These are phyloP conservation scores for Arthroderma sp. DNA, from an alignment of 2,329 filamentous ascomycete genomes.

Conservation along the genomic window DNA sequence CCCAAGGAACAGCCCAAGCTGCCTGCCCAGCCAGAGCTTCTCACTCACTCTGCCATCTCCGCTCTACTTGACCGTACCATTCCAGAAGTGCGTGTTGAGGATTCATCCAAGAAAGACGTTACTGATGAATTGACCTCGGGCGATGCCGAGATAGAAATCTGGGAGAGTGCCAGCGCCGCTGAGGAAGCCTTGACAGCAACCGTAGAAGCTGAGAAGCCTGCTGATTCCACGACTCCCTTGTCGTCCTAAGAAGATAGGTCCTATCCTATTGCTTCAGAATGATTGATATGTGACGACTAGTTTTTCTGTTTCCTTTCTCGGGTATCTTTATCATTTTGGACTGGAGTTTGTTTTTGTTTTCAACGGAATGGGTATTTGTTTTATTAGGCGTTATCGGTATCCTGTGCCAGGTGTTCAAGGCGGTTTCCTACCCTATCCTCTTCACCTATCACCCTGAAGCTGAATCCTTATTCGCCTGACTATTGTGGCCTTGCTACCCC, in stretches of 20 bases:
- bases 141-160: constrained; percentile 48
- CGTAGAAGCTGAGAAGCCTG: neutral
- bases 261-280: neutral
- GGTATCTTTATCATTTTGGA: neutral
- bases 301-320: neutral
- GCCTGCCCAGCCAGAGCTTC: constrained; percentile 2
- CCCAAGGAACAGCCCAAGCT: neutral
- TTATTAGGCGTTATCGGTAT: neutral
- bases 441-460: neutral
- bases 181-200: constrained; percentile 33
- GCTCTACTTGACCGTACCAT: constrained; percentile 15
- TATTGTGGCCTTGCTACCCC: neutral
- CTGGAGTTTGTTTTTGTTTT: neutral
- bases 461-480: neutral
- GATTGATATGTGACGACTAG: neutral
- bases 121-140: constrained; percentile 41
- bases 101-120: constrained; percentile 11
- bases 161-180: constrained; percentile 56
- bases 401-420: neutral
- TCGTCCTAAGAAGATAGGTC: neutral
- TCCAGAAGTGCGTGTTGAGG: constrained; percentile 20
- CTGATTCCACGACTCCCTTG: neutral
- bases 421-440: neutral
- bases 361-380: neutral
- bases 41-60: constrained; percentile 11